Conservation (phyloP, 495 filamentous ascomycete species). For the Terfezia claveryi region DNA sequence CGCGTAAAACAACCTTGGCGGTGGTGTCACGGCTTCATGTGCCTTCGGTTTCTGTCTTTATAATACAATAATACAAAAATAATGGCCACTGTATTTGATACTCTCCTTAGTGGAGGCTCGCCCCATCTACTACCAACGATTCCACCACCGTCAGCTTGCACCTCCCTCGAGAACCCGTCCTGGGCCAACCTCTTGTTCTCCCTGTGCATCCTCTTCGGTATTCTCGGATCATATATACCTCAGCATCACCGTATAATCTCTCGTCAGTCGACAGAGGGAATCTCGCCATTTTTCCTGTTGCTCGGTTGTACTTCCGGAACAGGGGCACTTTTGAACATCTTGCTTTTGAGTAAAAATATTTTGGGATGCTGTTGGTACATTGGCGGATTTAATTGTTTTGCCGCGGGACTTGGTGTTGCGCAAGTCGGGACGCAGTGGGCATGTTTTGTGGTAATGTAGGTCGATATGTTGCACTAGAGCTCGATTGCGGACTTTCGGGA, state of each 20-base stretch:
- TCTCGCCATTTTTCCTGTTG: slow-evolving; percentile 82
- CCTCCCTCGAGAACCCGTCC: slow-evolving; percentile 14
- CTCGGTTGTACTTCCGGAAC: slow-evolving; percentile 77
- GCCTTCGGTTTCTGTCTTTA: too few relatives aligned
- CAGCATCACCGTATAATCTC: slow-evolving; percentile 81
- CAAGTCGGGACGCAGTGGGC: slow-evolving; percentile 82
- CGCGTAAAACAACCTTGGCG: too few relatives aligned
- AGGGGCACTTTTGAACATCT: slow-evolving; percentile 72
- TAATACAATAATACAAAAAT: too few relatives aligned
- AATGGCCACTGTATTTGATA: too few relatives aligned
- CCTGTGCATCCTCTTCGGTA: slow-evolving; percentile 59
- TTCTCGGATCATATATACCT: slow-evolving; percentile 80
- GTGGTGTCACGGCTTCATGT: too few relatives aligned
- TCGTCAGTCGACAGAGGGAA: slow-evolving; percentile 76
- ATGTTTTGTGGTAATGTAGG: slow-evolving; percentile 77
- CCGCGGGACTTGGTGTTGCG: slow-evolving; percentile 63
- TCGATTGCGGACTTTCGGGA: not conserved
- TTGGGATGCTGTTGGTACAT: slow-evolving; percentile 60
- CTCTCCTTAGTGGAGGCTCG: too few relatives aligned
- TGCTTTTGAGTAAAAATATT: slow-evolving; percentile 59
- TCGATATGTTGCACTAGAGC: slow-evolving; percentile 1
- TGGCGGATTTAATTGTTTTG: slow-evolving; percentile 59
- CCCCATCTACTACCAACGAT: too few relatives aligned
- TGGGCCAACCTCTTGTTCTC: slow-evolving; percentile 16
- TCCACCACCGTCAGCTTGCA: slow-evolving; percentile 2